Base-by-base conservation (phyloP, 352 stramenopile species). In the Phytophthora cryptogea region DNA sequence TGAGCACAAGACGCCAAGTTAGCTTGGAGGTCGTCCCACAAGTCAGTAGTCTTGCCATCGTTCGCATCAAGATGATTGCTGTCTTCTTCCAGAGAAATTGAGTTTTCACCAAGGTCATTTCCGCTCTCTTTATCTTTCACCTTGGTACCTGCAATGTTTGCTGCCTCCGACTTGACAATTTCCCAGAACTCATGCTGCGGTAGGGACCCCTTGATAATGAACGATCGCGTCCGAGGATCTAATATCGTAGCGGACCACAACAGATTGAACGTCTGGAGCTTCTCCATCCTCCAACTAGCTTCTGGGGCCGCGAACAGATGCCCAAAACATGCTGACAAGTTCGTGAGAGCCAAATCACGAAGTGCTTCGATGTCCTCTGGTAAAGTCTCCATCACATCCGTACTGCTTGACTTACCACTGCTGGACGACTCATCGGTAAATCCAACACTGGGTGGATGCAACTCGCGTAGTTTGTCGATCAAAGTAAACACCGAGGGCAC, bases 11-110 rank as follows among this genome's bases (percentile, higher is more conserved):
- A 88, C 20, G 78, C 65, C 30, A 92, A 36, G 27, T 88, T 92
- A 8, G 83, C 83, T 58, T 92, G 83, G 7, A 92, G 66, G 45
- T 92, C 83, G 42, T 92, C 83, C 83, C 83, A 92, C 11, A 92
- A 64, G 48, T 89, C 76, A 6, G 72, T 63, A n/a, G 43, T 73
- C 41, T 78, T 74, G 14, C 13, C 36, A 6, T 26, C 37, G 17
- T 47, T 64, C 14, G 59, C 58, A 11, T 75, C 57, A 8, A 76
- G 41, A 8, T 84, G 51, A 8, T 32, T 30, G 8, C 63, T 76
- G 5, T 88, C 76, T 54, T 68, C 60, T 3, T 80, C 72, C 10
- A 88, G 43, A 2, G 64, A 54, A 1, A 82, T 74, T 4, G 60
- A 58, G 8, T 52, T 68, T 31, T 81, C 77, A 5, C 52, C 37